Evolutionary conservation across 1,139 yeast species (phyloP), one percentile per base, ranked within the genome.

Genomic region (Kodamaea ohmeri): DNA sequence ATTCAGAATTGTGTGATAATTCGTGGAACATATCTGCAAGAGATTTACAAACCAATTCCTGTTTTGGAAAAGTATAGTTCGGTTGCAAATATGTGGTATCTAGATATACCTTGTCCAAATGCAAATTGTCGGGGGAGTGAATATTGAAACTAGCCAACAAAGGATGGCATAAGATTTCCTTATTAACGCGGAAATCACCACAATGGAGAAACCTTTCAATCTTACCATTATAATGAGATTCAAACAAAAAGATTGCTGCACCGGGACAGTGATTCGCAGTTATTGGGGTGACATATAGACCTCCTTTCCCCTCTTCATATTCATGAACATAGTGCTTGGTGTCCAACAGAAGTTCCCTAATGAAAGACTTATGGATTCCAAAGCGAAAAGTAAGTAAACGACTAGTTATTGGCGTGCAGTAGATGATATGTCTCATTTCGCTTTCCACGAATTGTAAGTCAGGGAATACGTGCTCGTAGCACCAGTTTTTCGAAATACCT

Each of bases 241-340:
- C 83, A 50, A 87, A 83, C 13, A 89, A 60, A 45, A 89, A 84
- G 0, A 92, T 76, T 0, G 79, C 88, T 1, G 97, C 87, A 2
- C 98, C 98, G 1, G 97, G 97, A 58, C 98, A 92, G 60, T 92
- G 98, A 49, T 92, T 90, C 0, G 97, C 98, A 45, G 86, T 87
- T 7, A 84, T 61, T 7, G 82, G 67, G 0, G 80, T 73, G 0
- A 87, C 89, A 34, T 70, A 69, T 1, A 87, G 58, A 0, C 75
- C 69, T 0, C 80, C 78, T 5, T 13, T 19, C 3, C 14, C 17
- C 4, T 35, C 38, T 15, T 28, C 40, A 34, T 47, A 58, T 6
- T 43, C 34, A 34, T 55, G 53, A 2, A 71, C 53, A 13, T 54
- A 40, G 41, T 68, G 68, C 17, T 70, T 53, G 16, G 56, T 56